Evolutionary conservation across 2,329 filamentous ascomycete genomes (phyloP).

Genomic region (Keithomyces neogunnii): DNA sequence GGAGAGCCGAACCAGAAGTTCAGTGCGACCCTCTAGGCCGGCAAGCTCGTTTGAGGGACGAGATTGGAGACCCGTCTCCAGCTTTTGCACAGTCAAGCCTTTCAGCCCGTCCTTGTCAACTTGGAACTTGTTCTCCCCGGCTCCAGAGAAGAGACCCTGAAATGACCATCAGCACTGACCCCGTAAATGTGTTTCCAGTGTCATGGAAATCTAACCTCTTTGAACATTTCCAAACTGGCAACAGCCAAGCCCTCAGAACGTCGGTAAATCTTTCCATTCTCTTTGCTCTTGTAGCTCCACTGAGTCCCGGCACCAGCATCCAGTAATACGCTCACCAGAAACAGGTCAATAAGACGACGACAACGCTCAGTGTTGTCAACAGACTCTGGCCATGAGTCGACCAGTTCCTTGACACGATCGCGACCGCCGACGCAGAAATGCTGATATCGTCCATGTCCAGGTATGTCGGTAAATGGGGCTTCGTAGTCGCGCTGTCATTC

Average conservation of each 20-base stretch:
- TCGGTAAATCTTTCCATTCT: conserved; percentile 73
- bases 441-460: conserved; percentile 78
- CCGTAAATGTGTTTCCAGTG: background rate
- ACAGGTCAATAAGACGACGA: conserved; percentile 68
- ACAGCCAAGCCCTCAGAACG: conserved; percentile 84
- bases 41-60: conserved; percentile 71
- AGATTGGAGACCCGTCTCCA: conserved; percentile 81
- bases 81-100: conserved; percentile 61
- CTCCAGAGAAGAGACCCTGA: conserved; percentile 75
- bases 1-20: conserved; percentile 66
- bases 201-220: conserved; percentile 40
- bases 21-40: conserved; percentile 76
- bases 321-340: conserved; percentile 70
- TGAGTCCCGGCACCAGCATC: conserved; percentile 83
- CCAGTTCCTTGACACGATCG: conserved; percentile 62
- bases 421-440: conserved; percentile 75
- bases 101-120: conserved; percentile 79
- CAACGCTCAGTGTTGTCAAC: conserved; percentile 67
- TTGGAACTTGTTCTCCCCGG: conserved; percentile 72
- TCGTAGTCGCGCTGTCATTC: conserved; percentile 42
- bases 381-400: conserved; percentile 58
- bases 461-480: conserved; percentile 55
- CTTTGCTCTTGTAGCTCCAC: conserved; percentile 89
- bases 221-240: conserved; percentile 82
- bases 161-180: background rate